Evolutionary conservation across 768 basidiomycete species (phyloP).

Genomic region (Antrodiella citrinella): DNA sequence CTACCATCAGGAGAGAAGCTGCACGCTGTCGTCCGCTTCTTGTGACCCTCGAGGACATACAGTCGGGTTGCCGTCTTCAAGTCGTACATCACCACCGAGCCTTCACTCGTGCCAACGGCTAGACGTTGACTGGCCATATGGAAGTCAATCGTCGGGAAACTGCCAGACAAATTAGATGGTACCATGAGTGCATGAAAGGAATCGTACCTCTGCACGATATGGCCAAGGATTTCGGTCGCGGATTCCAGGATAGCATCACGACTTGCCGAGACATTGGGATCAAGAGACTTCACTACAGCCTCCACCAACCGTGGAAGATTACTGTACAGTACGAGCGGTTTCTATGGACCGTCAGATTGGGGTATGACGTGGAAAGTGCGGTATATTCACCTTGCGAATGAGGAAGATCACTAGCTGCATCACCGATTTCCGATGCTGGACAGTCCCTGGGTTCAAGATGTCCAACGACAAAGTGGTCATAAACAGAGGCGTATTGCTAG

Average conservation of each 20-base stretch:
- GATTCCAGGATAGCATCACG: slow-evolving; percentile 84
- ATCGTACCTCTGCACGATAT: slow-evolving; percentile 86
- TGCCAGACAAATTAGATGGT: neutral
- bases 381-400: slow-evolving; percentile 65
- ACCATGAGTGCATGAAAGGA: neutral
- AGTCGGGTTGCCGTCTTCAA: slow-evolving; percentile 91
- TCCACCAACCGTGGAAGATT: slow-evolving; percentile 84
- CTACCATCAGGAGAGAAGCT: slow-evolving; percentile 93
- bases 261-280: slow-evolving; percentile 73
- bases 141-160: slow-evolving; percentile 93
- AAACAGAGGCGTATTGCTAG: slow-evolving; percentile 77
- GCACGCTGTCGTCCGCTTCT: slow-evolving; percentile 70
- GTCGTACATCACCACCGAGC: slow-evolving; percentile 93
- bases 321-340: slow-evolving; percentile 77
- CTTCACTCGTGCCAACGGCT: slow-evolving; percentile 90
- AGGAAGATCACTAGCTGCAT: slow-evolving; percentile 92
- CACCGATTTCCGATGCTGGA: slow-evolving; percentile 77
- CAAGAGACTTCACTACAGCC: slow-evolving; percentile 92
- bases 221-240: slow-evolving; percentile 89
- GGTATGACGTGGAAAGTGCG: neutral
- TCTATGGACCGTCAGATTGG: slow-evolving; percentile 30
- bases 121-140: slow-evolving; percentile 81
- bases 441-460: slow-evolving; percentile 66
- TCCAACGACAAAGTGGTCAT: slow-evolving; percentile 92
- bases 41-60: slow-evolving; percentile 92